Evolutionary conservation across 208 protist species (phyloP).

Genomic region (Tritrichomonas musculus): DNA sequence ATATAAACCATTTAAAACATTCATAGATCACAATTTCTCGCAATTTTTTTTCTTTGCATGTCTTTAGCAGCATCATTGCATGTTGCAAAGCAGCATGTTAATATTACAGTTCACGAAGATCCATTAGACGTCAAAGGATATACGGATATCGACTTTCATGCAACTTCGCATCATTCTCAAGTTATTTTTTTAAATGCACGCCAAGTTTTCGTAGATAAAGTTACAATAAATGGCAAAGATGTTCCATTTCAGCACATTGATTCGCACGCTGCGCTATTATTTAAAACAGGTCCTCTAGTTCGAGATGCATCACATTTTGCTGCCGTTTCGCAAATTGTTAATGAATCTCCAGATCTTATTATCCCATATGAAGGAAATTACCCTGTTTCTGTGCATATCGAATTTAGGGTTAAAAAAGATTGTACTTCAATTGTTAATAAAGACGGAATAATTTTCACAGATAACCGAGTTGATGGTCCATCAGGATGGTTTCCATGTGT

Average conservation of each 20-base stretch:
- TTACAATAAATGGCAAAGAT: neutral
- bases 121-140: no score
- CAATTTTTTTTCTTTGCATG: no score
- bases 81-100: no score
- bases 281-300: neutral
- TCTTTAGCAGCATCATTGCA: no score
- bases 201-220: neutral
- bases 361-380: neutral
- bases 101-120: no score
- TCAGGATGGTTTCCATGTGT: conserved; percentile 27
- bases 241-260: neutral
- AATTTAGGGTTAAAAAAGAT: neutral
- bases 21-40: no score
- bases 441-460: neutral
- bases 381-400: neutral
- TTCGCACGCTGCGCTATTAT: neutral
- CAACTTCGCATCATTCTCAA: neutral
- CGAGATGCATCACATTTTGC: neutral
- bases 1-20: no score
- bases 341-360: neutral
- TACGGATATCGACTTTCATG: no score
- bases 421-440: neutral
- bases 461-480: conserved; percentile 1
- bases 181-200: conserved; percentile 24
- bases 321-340: neutral